phyloP scores from a whole-genome alignment of 305 asterid species.

The Fraxinus platypoda region DNA sequence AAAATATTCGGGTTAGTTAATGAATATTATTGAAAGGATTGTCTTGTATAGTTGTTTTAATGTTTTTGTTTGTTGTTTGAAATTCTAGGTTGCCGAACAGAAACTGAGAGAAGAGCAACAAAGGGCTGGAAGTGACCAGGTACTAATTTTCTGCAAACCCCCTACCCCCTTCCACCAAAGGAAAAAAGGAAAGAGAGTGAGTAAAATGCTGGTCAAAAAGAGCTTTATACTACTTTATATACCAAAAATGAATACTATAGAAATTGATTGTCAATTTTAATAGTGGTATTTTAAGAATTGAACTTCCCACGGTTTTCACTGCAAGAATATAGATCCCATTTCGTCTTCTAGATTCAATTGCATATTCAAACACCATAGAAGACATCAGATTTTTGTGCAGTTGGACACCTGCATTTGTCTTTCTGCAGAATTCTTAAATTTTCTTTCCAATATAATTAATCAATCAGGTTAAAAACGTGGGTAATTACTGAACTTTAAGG shows the following conservation, averaged over 20 bases:
- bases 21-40: constrained; percentile 12
- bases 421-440: background rate
- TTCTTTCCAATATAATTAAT: background rate
- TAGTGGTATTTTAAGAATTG: background rate
- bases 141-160: constrained; percentile 17
- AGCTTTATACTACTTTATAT: background rate
- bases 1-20: constrained; percentile 69
- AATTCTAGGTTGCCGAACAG: constrained; percentile 69
- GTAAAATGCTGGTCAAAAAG: background rate
- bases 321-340: background rate
- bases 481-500: background rate
- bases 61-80: background rate
- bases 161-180: background rate
- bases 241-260: background rate
- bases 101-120: constrained; percentile 60
- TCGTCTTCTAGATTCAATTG: background rate
- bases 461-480: background rate
- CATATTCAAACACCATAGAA: background rate
- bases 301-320: background rate
- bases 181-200: background rate
- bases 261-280: background rate
- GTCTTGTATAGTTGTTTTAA: constrained; percentile 2
- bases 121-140: constrained; percentile 56
- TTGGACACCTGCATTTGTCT: background rate
- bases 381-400: background rate